Conservation (phyloP, 169 alveolate species). For the Eimeria nieschulzi region DNA sequence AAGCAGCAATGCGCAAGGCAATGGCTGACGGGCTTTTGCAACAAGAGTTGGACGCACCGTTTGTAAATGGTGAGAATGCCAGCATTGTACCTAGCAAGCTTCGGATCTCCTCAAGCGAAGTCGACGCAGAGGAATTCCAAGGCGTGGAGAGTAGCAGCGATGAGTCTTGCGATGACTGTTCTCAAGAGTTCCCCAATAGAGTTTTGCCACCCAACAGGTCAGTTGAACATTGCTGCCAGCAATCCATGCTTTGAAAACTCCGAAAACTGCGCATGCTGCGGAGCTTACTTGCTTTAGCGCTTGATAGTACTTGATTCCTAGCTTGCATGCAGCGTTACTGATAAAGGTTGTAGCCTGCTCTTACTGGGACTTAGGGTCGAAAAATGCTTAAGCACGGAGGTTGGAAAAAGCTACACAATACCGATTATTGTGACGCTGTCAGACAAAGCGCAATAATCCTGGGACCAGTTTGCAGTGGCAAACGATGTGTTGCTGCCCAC, state of each 20-base stretch:
- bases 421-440: neutral
- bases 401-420: too few species aligned
- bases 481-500: slow-evolving; percentile 67
- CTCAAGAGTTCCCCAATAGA: slow-evolving; percentile 51
- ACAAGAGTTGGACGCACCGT: neutral
- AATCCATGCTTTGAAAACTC: too few species aligned
- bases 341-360: too few species aligned
- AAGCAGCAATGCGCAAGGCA: slow-evolving; percentile 20
- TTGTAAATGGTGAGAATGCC: slow-evolving; percentile 1
- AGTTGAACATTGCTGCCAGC: neutral
- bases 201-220: slow-evolving; percentile 64
- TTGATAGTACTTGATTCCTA: too few species aligned
- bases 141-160: slow-evolving; percentile 35
- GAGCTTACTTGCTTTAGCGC: too few species aligned
- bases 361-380: too few species aligned
- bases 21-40: neutral
- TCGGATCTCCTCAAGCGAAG: neutral
- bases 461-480: slow-evolving; percentile 77
- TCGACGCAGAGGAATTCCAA: neutral
- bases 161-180: slow-evolving; percentile 26
- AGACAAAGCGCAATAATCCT: slow-evolving; percentile 77
- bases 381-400: too few species aligned
- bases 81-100: slow-evolving; percentile 12
- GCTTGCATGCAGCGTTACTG: too few species aligned
- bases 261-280: too few species aligned